phyloP scores from a whole-genome alignment of 805 yeast genomes.

The Pichia manshurica region DNA sequence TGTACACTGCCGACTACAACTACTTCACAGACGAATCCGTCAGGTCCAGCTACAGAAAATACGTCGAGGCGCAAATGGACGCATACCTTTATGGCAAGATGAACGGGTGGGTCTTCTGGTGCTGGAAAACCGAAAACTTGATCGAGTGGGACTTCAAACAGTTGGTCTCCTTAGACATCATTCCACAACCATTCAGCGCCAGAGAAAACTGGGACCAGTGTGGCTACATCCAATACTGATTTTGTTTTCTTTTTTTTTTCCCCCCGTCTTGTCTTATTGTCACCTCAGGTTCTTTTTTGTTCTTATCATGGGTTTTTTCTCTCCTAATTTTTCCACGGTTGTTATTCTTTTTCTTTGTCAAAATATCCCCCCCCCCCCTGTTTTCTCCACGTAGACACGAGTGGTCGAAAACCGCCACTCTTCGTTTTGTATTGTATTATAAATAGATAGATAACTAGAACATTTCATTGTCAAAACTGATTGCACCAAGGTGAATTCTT shows the following conservation, averaged over 20 bases:
- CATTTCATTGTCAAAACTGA: too few species aligned
- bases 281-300: too few species aligned
- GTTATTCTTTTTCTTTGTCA: not conserved
- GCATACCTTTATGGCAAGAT: conserved; percentile 49
- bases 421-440: too few species aligned
- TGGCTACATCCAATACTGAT: conserved; percentile 18
- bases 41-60: conserved; percentile 55
- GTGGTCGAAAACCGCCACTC: too few species aligned
- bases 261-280: too few species aligned
- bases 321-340: not conserved
- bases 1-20: conserved; percentile 35
- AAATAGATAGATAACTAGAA: too few species aligned
- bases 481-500: too few species aligned
- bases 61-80: conserved; percentile 86
- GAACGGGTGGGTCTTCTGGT: conserved; percentile 92
- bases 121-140: conserved; percentile 80
- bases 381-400: too few species aligned
- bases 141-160: conserved; percentile 81
- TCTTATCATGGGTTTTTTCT: too few species aligned
- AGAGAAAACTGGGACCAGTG: conserved; percentile 30
- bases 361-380: too few species aligned
- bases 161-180: conserved; percentile 51
- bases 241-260: conserved; percentile 1
- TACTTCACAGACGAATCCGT: conserved; percentile 54
- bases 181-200: conserved; percentile 68